Base-by-base conservation (phyloP, 2,329 filamentous ascomycete species). In the Hawksworthiomyces lignivorus region DNA sequence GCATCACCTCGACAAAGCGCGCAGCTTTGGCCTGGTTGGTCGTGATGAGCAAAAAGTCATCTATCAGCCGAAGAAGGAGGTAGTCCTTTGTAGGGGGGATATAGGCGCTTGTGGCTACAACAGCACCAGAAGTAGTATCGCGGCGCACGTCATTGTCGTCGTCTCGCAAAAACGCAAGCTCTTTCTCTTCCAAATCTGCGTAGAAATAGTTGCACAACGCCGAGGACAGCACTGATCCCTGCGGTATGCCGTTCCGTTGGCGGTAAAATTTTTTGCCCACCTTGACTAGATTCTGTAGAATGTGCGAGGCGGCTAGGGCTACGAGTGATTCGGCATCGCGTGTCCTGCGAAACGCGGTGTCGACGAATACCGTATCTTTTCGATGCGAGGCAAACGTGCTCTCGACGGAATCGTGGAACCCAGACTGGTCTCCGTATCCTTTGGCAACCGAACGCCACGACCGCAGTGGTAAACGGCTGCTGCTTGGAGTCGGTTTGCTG, bases 171-270 rank as follows among this genome's bases (percentile, higher is more conserved):
- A 96, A 97, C 0, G 55, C 57, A 3, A 97, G 67, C 12, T 82
- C 67, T 20, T 79, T 70, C 7, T 63, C 63, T 60, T 98, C 92
- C 2, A 97, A 74, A 48, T 92, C 80, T 6, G 86, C 89, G 57
- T 98, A 98, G 61, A 97, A 96, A 62, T 94, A 90, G 62, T 88
- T 97, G 69, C 92, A 97, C 5, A 98, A 70, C 30, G 88, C 70
- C 32, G 83, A 85, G 0, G 89, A 96, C 5, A 98, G 59, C 1
- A 96, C 75, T 0, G 89, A 96, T 7, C 92, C 92, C 60, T 98
- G 92, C 0, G 92, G 89, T 29, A 98, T 97, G 12, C 92, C 92
- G 18, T 74, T 68, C 59, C 81, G 90, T 59, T 98, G 92, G 19
- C 87, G 77, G 58, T 92, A 96, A 58, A 81, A 88, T 51, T 82